Conservation (phyloP, 1,284 basidiomycete genomes). For the Leccinum pachyderme region DNA sequence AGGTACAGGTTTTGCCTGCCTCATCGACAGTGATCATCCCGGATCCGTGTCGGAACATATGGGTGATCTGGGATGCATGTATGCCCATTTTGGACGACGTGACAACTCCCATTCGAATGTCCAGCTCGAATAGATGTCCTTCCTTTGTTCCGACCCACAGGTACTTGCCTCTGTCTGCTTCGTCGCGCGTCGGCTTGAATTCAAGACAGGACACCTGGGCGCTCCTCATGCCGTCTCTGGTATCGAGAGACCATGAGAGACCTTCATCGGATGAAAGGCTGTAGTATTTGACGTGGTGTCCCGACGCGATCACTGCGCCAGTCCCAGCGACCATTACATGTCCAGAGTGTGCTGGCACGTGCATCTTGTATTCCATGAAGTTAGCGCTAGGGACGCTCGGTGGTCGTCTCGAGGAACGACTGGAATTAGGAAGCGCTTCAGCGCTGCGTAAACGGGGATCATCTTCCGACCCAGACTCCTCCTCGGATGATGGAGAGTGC, state of each 20-base stretch:
- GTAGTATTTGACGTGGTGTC: conserved; percentile 66
- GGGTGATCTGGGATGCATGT: conserved; percentile 65
- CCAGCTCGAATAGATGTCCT: conserved; percentile 81
- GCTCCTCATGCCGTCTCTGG: conserved; percentile 65
- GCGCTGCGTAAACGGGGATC: conserved; percentile 38
- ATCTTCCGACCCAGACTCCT: conserved; percentile 55
- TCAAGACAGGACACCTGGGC: conserved; percentile 73
- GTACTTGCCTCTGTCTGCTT: conserved; percentile 43
- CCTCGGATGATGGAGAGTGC: conserved; percentile 48
- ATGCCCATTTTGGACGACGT: conserved; percentile 55
- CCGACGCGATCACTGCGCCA: conserved; percentile 58
- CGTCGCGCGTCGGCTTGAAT: conserved; percentile 54
- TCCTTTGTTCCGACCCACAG: conserved; percentile 90
- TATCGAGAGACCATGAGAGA: conserved; percentile 56
- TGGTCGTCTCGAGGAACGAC: conserved; percentile 76
- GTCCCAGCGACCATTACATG: conserved; percentile 61
- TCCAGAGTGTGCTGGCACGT: conserved; percentile 56
- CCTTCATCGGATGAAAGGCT: conserved; percentile 50
- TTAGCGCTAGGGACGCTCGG: conserved; percentile 50
- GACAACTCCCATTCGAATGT: conserved; percentile 59
- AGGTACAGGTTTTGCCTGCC: conserved; percentile 77
- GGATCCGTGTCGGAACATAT: conserved; percentile 69
- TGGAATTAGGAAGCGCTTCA: conserved; percentile 79
- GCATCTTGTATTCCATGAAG: conserved; percentile 48
- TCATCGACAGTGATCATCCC: conserved; percentile 83